Evolutionary conservation across 768 basidiomycete species (phyloP), one percentile per base, ranked within the genome.

Genomic region (Gloeostereum incarnatum): DNA sequence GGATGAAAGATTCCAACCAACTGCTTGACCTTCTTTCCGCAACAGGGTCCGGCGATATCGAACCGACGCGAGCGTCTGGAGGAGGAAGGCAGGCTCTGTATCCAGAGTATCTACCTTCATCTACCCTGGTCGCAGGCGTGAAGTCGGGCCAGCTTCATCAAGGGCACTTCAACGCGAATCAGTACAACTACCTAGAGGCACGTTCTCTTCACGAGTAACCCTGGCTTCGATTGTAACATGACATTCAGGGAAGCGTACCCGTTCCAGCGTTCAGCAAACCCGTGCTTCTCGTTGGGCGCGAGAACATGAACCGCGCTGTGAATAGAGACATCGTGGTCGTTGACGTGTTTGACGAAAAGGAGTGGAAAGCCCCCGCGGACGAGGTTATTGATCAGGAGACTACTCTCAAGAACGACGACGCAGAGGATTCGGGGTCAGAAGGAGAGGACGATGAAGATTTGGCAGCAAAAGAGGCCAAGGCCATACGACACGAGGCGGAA

Each of bases 311-410:
- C 54, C 78, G 96, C 13, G 81, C 92, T 0, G 87, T 97, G 7
- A 73, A 94, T 23, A 93, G 96, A 1, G 96, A 99, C 50, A 61
- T 94, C 9, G 93, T 99, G 0, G 90, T 79, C 0, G 78, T 99
- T 7, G 81, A 97, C 55, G 64, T 99, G 0, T 85, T 97, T 44
- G 71, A 79, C 7, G 78, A 92, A 58, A 72, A 63, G 2, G 83
- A 97, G 47, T 99, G 96, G 96, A 90, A 84, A 55, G 81, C 89
- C 1, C 84, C 91, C 5, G 80, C 78, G 2, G 83, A 96, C 46
- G 88, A 94, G 51, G 92, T 98, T 1, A 75, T 98, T 1, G 94
- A 98, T 54, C 87, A 91, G 62, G 93, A 97, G 47, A 87, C 79
- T 2, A 83, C 85, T 2, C 65, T 91, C 16, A 84, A 80, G 55